Evolutionary conservation across 768 basidiomycete genomes (phyloP).

Genomic region (Lactarius trivialis): DNA sequence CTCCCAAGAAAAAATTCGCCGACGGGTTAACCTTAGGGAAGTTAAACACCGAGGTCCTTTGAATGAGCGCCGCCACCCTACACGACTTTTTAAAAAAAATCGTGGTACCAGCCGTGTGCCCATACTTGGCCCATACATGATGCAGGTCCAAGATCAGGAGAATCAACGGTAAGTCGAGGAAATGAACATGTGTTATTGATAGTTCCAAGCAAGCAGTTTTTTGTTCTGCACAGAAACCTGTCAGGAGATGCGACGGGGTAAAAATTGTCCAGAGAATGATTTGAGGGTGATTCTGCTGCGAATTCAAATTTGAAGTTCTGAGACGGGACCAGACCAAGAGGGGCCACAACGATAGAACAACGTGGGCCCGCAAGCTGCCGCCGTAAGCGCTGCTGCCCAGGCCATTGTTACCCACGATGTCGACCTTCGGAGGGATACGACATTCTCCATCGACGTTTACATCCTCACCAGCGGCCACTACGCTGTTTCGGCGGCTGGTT

Average conservation of each 20-base stretch:
- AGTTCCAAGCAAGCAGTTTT: neutral
- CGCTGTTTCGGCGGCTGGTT: slow-evolving; percentile 79
- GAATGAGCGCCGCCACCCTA: neutral
- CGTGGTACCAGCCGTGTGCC: neutral
- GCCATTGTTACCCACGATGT: slow-evolving; percentile 23
- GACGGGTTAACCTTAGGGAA: neutral
- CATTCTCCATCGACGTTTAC: slow-evolving; percentile 40
- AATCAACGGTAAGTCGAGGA: neutral
- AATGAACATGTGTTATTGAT: neutral
- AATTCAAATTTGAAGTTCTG: neutral
- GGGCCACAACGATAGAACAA: neutral
- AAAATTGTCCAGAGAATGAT: neutral
- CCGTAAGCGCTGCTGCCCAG: neutral
- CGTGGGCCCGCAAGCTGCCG: neutral
- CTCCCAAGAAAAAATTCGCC: slow-evolving; percentile 2
- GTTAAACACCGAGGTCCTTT: slow-evolving; percentile 3
- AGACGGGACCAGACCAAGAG: neutral
- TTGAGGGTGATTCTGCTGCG: neutral
- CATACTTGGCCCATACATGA: neutral
- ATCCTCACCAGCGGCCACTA: slow-evolving; percentile 52
- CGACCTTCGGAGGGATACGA: slow-evolving; percentile 29
- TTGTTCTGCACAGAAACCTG: neutral
- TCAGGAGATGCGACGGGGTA: neutral
- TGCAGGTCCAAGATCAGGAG: neutral
- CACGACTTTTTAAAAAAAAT: neutral